Evolutionary conservation across 1,284 basidiomycete species (phyloP).

Genomic region (Ustilago tritici): DNA sequence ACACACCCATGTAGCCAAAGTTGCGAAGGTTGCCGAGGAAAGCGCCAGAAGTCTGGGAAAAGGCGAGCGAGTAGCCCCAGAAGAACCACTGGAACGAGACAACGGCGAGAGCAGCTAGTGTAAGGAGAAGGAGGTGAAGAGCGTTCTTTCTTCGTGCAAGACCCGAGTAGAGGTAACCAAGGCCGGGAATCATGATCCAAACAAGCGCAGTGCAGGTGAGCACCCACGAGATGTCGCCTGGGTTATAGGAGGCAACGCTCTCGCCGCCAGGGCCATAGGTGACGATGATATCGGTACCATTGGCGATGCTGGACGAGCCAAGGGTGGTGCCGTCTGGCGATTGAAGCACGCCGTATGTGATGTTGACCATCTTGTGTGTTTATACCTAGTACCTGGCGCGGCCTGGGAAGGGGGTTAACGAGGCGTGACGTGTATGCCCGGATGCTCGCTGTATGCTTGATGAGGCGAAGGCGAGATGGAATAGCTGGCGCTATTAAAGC

Average conservation of each 20-base stretch:
- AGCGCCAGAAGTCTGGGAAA: slow-evolving; percentile 75
- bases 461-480: neutral
- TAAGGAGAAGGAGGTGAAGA: slow-evolving; percentile 72
- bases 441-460: neutral
- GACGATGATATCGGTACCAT: slow-evolving; percentile 66
- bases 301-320: slow-evolving; percentile 22
- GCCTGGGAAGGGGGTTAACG: neutral
- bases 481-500: neutral
- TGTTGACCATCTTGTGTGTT: slow-evolving; percentile 54
- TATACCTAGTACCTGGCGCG: neutral
- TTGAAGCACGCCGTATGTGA: slow-evolving; percentile 54
- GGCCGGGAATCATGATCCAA: slow-evolving; percentile 76
- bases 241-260: slow-evolving; percentile 49
- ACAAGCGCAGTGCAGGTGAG: slow-evolving; percentile 84
- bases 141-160: slow-evolving; percentile 79
- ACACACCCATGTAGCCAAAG: slow-evolving; percentile 76
- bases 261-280: slow-evolving; percentile 54
- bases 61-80: slow-evolving; percentile 70
- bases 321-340: slow-evolving; percentile 27
- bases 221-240: slow-evolving; percentile 71
- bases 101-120: slow-evolving; percentile 69
- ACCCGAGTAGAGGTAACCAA: slow-evolving; percentile 86
- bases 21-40: slow-evolving; percentile 81
- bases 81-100: slow-evolving; percentile 75
- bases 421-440: neutral